A percentile compares a stretch with the other conserved stretches of the same genome.
phyloP scores from a whole-genome alignment of 805 yeast genomes.

The Teunomyces kruisii region DNA sequence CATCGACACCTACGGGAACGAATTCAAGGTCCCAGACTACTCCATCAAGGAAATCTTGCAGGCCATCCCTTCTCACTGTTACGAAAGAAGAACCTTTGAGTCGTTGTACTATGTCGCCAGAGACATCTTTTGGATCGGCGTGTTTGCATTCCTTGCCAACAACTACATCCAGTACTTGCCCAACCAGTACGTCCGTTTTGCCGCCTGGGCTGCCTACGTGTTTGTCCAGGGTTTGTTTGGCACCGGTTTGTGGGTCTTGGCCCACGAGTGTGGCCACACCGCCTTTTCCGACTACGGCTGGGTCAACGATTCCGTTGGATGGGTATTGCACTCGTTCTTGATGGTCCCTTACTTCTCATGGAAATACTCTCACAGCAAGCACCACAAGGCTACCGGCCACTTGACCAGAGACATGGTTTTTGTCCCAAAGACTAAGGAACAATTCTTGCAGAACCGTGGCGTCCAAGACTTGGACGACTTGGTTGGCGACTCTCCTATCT shows the following conservation, averaged over 20 bases:
- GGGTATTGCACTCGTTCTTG: slow-evolving; percentile 58
- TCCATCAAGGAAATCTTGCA: slow-evolving; percentile 56
- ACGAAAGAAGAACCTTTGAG: slow-evolving; percentile 49
- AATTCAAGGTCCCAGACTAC: slow-evolving; percentile 61
- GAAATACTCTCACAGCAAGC: slow-evolving; percentile 61
- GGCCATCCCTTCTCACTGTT: slow-evolving; percentile 62
- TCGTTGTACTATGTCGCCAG: slow-evolving; percentile 54
- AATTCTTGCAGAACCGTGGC: slow-evolving; percentile 32
- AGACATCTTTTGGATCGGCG: slow-evolving; percentile 47
- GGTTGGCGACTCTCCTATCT: slow-evolving; percentile 56
- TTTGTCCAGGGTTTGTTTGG: slow-evolving; percentile 48
- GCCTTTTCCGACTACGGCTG: slow-evolving; percentile 56
- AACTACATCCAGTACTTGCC: slow-evolving; percentile 36
- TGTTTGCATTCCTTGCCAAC: slow-evolving; percentile 44
- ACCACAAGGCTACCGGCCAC: slow-evolving; percentile 65
- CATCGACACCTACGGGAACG: slow-evolving; percentile 52
- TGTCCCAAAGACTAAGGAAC: slow-evolving; percentile 53
- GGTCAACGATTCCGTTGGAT: slow-evolving; percentile 57
- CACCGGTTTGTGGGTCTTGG: slow-evolving; percentile 61
- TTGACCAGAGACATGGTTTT: slow-evolving; percentile 60
- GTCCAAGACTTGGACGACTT: slow-evolving; percentile 43
- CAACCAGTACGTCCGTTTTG: slow-evolving; percentile 30
- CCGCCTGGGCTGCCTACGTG: slow-evolving; percentile 42
- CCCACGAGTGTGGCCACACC: slow-evolving; percentile 66
- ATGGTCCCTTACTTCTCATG: slow-evolving; percentile 63